Evolutionary conservation across 306 rosid species (phyloP).

Genomic region (Adenanthera pavonina): DNA sequence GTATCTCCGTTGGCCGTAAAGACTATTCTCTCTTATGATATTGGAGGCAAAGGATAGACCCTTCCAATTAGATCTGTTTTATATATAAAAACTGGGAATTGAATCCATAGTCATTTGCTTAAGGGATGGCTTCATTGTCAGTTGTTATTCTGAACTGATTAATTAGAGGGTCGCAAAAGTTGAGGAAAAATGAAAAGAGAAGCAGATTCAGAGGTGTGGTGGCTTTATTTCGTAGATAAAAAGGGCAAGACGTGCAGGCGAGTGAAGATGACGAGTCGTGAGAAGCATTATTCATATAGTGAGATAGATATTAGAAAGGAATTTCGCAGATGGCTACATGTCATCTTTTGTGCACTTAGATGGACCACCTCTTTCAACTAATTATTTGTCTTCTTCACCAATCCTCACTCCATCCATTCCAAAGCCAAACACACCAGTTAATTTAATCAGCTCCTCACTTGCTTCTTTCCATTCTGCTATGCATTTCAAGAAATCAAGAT

Average conservation of each 20-base stretch:
- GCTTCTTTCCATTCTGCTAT: slow-evolving; percentile 11
- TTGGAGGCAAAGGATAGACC: no score
- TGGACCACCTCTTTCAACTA: slow-evolving; percentile 63
- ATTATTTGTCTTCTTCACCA: slow-evolving; percentile 44
- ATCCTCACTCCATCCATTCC: slow-evolving; percentile 39
- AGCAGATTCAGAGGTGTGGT: background rate
- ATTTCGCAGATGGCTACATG: slow-evolving; percentile 37
- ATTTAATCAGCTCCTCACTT: background rate
- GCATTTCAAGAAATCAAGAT: background rate
- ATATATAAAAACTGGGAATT: no score
- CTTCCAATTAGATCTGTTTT: no score
- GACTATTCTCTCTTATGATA: no score
- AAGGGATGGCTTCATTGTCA: no score
- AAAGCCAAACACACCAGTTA: slow-evolving; percentile 24
- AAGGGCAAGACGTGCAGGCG: slow-evolving; percentile 77
- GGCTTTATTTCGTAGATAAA: slow-evolving; percentile 57
- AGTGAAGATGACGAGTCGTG: slow-evolving; percentile 49
- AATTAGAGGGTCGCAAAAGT: background rate
- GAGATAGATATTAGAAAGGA: background rate
- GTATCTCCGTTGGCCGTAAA: no score
- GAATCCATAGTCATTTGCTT: no score
- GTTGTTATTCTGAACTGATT: background rate
- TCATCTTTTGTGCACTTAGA: slow-evolving; percentile 22
- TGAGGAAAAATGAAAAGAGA: background rate
- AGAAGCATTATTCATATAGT: slow-evolving; percentile 40